A percentile compares a stretch with the other conserved stretches of the same genome.
Conservation (phyloP, 2,329 filamentous ascomycete species). For the Hymenoscyphus infarciens region DNA sequence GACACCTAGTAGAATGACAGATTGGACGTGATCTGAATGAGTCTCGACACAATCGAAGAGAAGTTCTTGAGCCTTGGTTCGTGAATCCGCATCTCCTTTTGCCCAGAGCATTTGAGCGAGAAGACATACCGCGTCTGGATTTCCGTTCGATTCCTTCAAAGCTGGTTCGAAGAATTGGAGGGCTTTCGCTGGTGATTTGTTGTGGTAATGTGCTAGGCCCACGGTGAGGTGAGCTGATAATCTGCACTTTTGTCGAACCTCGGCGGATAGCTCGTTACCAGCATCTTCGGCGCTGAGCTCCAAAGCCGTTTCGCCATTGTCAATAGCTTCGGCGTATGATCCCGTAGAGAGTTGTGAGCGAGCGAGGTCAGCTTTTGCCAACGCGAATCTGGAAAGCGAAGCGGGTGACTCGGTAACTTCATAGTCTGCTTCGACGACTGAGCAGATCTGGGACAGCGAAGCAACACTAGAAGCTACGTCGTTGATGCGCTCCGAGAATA, state of each 20-base stretch:
- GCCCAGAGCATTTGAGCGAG: conserved; percentile 93
- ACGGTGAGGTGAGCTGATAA: conserved; percentile 83
- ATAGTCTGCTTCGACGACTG: conserved; percentile 72
- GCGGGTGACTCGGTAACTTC: conserved; percentile 75
- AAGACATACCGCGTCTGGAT: conserved; percentile 82
- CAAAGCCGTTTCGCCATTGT: conserved; percentile 77
- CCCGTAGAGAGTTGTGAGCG: conserved; percentile 73
- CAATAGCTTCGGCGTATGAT: conserved; percentile 64
- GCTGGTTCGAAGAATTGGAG: conserved; percentile 78
- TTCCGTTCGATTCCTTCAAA: conserved; percentile 68
- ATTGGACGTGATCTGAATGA: conserved; percentile 71
- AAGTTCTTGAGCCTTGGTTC: conserved; percentile 71
- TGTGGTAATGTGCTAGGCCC: conserved; percentile 77
- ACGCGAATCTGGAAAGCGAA: conserved; percentile 71
- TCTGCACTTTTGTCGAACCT: conserved; percentile 65
- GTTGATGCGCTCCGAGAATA: conserved; percentile 77
- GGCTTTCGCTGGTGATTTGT: conserved; percentile 61
- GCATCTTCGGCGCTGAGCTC: conserved; percentile 72
- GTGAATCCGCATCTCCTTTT: conserved; percentile 70
- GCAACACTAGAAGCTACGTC: conserved; percentile 62
- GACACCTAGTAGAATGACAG: conserved; percentile 76
- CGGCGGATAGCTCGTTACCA: conserved; percentile 60
- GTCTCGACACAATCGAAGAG: conserved; percentile 77
- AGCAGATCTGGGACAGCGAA: conserved; percentile 64
- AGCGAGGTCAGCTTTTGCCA: conserved; percentile 82